Conservation (phyloP, 108 stramenopile species). For the Asterionellopsis glacialis region DNA sequence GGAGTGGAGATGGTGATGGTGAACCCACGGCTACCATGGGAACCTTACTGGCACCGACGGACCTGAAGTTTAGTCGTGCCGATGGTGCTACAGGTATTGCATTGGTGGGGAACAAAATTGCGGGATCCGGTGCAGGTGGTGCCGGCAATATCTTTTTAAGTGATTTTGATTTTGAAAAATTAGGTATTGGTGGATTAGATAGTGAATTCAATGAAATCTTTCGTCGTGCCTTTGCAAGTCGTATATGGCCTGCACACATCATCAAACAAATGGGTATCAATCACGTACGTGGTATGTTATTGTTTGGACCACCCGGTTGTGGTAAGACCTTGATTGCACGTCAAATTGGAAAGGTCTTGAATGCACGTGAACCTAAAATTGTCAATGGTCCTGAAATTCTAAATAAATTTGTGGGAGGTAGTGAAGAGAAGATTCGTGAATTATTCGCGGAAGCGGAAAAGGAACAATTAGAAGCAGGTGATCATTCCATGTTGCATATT, state of each 20-base stretch:
- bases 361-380: slow-evolving; percentile 97
- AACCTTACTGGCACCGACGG: slow-evolving; percentile 60
- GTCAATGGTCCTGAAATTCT: slow-evolving; percentile 98
- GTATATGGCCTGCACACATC: slow-evolving; percentile 93
- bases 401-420: slow-evolving; percentile 96
- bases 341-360: slow-evolving; percentile 96
- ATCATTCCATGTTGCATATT: slow-evolving; percentile 95
- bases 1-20: background rate
- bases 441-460: slow-evolving; percentile 93
- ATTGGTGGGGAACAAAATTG: slow-evolving; percentile 57
- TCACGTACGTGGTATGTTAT: slow-evolving; percentile 97
- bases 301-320: slow-evolving; percentile 96
- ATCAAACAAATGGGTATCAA: slow-evolving; percentile 96
- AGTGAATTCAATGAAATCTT: slow-evolving; percentile 97
- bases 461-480: slow-evolving; percentile 90
- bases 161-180: slow-evolving; percentile 96
- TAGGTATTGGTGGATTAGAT: slow-evolving; percentile 98
- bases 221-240: slow-evolving; percentile 95
- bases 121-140: slow-evolving; percentile 52
- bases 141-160: slow-evolving; percentile 77
- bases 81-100: slow-evolving; percentile 37
- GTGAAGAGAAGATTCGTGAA: slow-evolving; percentile 96
- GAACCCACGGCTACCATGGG: slow-evolving; percentile 35
- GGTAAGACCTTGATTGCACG: slow-evolving; percentile 98
- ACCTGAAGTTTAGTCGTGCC: slow-evolving; percentile 51